Conservation (phyloP, 257 asterid species). For the Fraxinus pennsylvanica region DNA sequence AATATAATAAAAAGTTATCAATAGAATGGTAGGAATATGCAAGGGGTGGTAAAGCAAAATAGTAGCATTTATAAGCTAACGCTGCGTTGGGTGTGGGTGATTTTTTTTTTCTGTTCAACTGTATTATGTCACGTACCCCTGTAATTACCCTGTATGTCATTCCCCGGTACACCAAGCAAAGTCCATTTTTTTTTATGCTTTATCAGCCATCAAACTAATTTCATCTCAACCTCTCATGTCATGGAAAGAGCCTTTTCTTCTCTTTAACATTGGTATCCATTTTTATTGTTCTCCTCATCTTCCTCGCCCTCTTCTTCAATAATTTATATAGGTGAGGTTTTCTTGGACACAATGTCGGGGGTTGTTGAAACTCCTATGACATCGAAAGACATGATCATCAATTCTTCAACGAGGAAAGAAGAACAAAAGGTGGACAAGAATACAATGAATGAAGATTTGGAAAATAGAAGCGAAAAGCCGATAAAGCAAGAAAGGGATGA, state of each 20-base stretch:
- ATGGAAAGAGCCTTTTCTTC: background rate
- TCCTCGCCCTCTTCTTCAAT: conserved; percentile 18
- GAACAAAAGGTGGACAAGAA: conserved; percentile 6
- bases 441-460: conserved; percentile 9
- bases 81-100: too few species aligned
- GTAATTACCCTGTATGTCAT: too few species aligned
- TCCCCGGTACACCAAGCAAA: too few species aligned
- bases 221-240: conserved; percentile 10
- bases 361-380: conserved; percentile 25
- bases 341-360: conserved; percentile 21
- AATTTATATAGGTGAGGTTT: background rate
- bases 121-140: too few species aligned
- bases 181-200: conserved; percentile 2
- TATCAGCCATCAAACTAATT: conserved; percentile 6
- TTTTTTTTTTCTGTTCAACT: too few species aligned
- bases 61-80: conserved; percentile 13
- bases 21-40: background rate
- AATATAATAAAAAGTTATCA: too few species aligned
- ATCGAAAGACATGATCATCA: conserved; percentile 12
- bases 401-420: conserved; percentile 13
- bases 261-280: background rate
- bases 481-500: background rate
- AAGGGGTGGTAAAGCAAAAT: conserved; percentile 27
- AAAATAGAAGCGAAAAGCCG: background rate
- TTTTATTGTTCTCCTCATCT: background rate